Evolutionary conservation across 257 asterid species (phyloP).

Genomic region (Nicotiana tabacum): DNA sequence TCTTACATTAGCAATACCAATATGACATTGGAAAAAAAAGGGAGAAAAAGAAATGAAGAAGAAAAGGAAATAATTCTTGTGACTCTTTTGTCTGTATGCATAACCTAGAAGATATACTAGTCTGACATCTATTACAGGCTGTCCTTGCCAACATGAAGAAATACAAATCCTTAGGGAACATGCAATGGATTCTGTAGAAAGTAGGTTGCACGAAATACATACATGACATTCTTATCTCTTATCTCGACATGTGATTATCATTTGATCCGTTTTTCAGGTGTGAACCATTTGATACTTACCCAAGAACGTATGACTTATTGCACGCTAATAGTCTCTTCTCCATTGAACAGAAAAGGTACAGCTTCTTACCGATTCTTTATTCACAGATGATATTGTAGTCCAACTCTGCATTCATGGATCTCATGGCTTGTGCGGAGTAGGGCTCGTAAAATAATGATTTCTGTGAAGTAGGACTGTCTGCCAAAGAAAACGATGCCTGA

Average conservation of each 20-base stretch:
- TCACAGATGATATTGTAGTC: neutral
- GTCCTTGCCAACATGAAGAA: neutral
- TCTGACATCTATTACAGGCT: neutral
- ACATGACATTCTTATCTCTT: neutral
- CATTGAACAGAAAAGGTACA: slow-evolving; percentile 44
- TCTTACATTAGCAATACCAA: neutral
- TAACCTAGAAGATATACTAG: neutral
- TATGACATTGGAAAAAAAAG: neutral
- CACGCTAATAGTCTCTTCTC: slow-evolving; percentile 77
- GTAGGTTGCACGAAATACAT: neutral
- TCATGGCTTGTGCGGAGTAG: neutral
- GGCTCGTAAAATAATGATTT: neutral
- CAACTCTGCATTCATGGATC: neutral
- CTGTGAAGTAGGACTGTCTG: neutral
- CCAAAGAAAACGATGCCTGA: neutral
- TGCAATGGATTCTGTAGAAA: neutral
- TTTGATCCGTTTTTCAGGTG: slow-evolving; percentile 40
- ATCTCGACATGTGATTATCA: neutral
- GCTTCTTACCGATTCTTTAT: neutral
- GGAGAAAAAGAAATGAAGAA: neutral
- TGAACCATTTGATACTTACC: slow-evolving; percentile 69
- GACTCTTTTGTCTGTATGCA: neutral
- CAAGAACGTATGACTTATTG: slow-evolving; percentile 73
- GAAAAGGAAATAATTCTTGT: neutral
- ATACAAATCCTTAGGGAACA: neutral